Evolutionary conservation across 2,329 filamentous ascomycete species (phyloP), one percentile per base, ranked within the genome.

Genomic region (Pyricularia grisea): DNA sequence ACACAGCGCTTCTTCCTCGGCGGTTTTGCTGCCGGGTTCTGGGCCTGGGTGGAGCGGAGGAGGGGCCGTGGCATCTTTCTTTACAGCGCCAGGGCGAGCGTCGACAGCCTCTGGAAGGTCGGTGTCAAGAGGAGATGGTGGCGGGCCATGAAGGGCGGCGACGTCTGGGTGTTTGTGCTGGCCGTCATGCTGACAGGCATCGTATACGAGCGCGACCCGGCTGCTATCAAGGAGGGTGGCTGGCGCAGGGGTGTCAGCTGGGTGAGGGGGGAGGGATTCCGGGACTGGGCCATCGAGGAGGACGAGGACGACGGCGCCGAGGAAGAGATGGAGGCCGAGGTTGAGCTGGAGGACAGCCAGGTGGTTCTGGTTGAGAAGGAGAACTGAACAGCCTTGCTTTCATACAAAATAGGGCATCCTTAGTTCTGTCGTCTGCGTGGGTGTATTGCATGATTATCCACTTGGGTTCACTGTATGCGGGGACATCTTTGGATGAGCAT

Each of bases 61-160:
- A 81, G 85, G 70, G 87, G 90, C 61, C 81, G 91, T 20, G 83
- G 85, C 1, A 86, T 92, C 68, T 97, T 96, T 78, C 74, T 97
- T 71, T 95, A 95, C 78, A 89, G 88, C 72, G 88, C 91, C 33
- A 85, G 94, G 2, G 81, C 90, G n/a, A 93, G 90, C 70, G 83
- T 97, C 33, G 92, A 97, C 77, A 92, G 88, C 55, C 79, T 93
- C 65, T 98, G 93, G 92, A 97, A 97, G 82, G 92, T 97, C 0
- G 93, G 94, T n/a, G 87, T 91, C 69, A 98, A 98, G 87, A 84
- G 90, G 42, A 87, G 92, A 1, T 93, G 93, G 88, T 97, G 94
- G 93, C 88, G 86, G 72, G 92, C 92, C 12, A 85, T 95, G 77
- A 87, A 85, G 74, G 91, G 92, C 55, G 93, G 93, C 0, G 94